A percentile compares a stretch with the other conserved stretches of the same genome.
phyloP scores from a whole-genome alignment of 768 basidiomycete genomes.

The Grammothele lineata region DNA sequence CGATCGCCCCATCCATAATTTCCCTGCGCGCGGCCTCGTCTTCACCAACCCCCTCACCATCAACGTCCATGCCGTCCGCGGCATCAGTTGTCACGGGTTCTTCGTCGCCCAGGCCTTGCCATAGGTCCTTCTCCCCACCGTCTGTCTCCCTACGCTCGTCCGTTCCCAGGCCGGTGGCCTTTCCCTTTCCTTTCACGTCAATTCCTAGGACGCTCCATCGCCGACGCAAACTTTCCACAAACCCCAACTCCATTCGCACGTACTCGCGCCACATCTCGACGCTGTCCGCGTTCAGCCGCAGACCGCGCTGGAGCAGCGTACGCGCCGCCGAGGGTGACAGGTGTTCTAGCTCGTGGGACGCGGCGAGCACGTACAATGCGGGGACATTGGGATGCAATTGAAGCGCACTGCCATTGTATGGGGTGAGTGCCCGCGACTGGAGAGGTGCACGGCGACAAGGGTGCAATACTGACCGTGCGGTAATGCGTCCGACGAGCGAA shows the following conservation, averaged over 20 bases:
- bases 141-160: conserved; percentile 22
- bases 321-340: conserved; percentile 77
- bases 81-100: conserved; percentile 6
- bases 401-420: conserved; percentile 53
- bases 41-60: conserved; percentile 37
- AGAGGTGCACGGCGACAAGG: not conserved
- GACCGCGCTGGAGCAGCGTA: conserved; percentile 77
- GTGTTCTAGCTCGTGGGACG: conserved; percentile 75
- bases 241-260: conserved; percentile 85
- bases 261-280: conserved; percentile 86
- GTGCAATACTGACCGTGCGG: conserved; percentile 58
- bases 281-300: conserved; percentile 71
- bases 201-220: conserved; percentile 83
- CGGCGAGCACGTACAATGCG: conserved; percentile 78
- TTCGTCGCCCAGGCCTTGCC: conserved; percentile 4
- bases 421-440: no score
- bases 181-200: conserved; percentile 26
- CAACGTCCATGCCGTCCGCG: conserved; percentile 20
- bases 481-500: conserved; percentile 75
- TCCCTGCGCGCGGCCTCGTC: conserved; percentile 54
- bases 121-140: conserved; percentile 12
- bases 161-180: conserved; percentile 22
- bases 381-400: conserved; percentile 82
- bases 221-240: conserved; percentile 72
- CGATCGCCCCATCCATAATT: conserved; percentile 77